Evolutionary conservation across 345 rosid genomes (phyloP), one percentile per base, ranked within the genome.

Genomic region (Camelina neglecta): DNA sequence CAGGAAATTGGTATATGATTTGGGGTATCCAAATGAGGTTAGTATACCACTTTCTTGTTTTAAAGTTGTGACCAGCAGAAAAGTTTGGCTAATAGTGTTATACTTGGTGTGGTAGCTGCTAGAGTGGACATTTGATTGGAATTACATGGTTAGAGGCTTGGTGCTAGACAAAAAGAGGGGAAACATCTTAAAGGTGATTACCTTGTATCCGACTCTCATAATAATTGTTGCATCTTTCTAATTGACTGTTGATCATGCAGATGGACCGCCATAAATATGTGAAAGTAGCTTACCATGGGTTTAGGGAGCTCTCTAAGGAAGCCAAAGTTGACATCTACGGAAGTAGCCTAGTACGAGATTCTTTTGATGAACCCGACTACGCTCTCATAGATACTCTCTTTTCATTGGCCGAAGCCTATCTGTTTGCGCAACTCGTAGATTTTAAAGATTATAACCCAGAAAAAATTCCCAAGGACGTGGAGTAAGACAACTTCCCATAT

Each of bases 191-290:
- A 95, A 95, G 97, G 99, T 88, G 45, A 60, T 38, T 45, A 3
- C 18, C 41, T 54, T 26, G 35, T 64, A 48, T 62, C 5, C 15
- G 49, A 13, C 11, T 58, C 36, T 42, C 57, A 33, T 51, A 35
- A 38, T 67, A 33, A 1, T 39, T 67, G 23, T 31, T 60, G 39
- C 42, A 26, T 45, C 35, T 42, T 53, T 21, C 49, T 76, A 54
- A 29, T 51, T 71, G 15, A 36, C 41, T 75, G 36, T 79, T 73
- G 59, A 31, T 69, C 51, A 10, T 36, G 59, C 86, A 95, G 99
- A 95, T 95, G 99, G 99, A 95, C 74, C 88, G 99, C 35, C 99
- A 92, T 73, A 95, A 95, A 77, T 95, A 95, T 73, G 99, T 92
- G 63, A 92, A 95, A 83, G 93, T 95, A 63, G 99, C 99, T 16